Base-by-base conservation (phyloP, 257 asterid genomes). In the Euphrasia confusa region DNA sequence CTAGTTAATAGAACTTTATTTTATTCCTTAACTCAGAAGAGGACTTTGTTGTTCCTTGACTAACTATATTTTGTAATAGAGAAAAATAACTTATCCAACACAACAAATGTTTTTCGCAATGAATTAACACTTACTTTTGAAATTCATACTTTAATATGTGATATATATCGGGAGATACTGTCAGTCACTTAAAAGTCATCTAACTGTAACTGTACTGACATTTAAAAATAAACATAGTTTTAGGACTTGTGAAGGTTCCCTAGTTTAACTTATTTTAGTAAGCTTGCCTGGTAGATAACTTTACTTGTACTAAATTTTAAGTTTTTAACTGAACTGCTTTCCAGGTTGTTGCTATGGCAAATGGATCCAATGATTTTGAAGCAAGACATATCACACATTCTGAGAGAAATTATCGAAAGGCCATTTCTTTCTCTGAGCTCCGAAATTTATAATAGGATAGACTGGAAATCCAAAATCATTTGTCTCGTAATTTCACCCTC, bases 261-360 rank as follows among this genome's bases (percentile, higher is more conserved):
- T 48, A 5, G 24, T 14, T 48, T 48, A 14, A 26, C 3, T 48
- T 4, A 48, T 48, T 48, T 48, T 48, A n/a, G 8, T 48, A n/a
- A 48, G 3, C 54, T 14, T 48, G 54, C 54, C 54, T 18, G 61
- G 27, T 67, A 49, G 44, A 26, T n/a, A 28, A 17, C 17, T 63
- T 14, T 27, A 18, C 58, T 55, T 24, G 17, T 14, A 30, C 53
- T 3, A 10, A n/a, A 5, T n/a, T 12, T 5, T 4, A 48, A 48
- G 26, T 13, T n/a, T 12, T 5, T 14, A 48, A 48, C 54, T 13
- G 21, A 14, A 15, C 54, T 37, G 45, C 26, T 66, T 72, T 75
- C 68, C 85, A 89, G 96, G 83, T 77, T 86, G 76, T 58, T 82
- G 60, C 69, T 78, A 39, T 89, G 96, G 95, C 75, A 77, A 70